phyloP scores from a whole-genome alignment of 139 green algal species.

The Micromonas pusilla region DNA sequence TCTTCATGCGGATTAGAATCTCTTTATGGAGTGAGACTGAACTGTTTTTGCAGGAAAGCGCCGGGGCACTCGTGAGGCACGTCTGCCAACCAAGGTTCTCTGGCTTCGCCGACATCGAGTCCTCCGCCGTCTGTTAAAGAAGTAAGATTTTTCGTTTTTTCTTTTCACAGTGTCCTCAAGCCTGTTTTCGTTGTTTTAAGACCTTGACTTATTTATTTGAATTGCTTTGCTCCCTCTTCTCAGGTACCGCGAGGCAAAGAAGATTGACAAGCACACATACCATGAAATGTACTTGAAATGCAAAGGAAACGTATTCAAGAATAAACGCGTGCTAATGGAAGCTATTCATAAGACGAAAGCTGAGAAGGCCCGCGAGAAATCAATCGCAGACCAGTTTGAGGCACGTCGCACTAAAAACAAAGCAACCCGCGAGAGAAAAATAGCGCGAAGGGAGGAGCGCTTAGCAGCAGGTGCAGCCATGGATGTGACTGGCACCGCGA shows the following conservation, averaged over 20 bases:
- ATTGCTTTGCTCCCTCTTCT: neutral
- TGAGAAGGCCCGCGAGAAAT: slow-evolving; percentile 97
- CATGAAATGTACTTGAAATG: slow-evolving; percentile 94
- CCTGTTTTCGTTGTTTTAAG: neutral
- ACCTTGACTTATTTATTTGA: neutral
- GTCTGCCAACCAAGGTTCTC: slow-evolving; percentile 93
- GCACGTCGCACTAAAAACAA: slow-evolving; percentile 95
- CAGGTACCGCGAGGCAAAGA: slow-evolving; percentile 96
- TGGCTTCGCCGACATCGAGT: slow-evolving; percentile 95
- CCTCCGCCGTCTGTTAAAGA: slow-evolving; percentile 89
- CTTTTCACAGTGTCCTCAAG: neutral
- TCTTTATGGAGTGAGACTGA: too few species aligned
- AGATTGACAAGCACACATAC: slow-evolving; percentile 99
- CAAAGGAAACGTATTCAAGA: slow-evolving; percentile 99
- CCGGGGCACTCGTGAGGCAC: slow-evolving; percentile 91
- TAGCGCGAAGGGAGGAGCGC: slow-evolving; percentile 86
- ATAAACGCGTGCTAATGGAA: slow-evolving; percentile 99
- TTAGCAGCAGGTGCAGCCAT: slow-evolving; percentile 39
- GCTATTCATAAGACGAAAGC: slow-evolving; percentile 98
- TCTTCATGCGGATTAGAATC: too few species aligned
- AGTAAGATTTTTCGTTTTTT: too few species aligned
- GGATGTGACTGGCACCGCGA: neutral
- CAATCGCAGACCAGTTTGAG: slow-evolving; percentile 97
- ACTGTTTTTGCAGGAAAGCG: slow-evolving; percentile 98
- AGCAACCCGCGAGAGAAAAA: slow-evolving; percentile 83